phyloP scores from a whole-genome alignment of 306 rosid genomes.

The Medicago ruthenica region DNA sequence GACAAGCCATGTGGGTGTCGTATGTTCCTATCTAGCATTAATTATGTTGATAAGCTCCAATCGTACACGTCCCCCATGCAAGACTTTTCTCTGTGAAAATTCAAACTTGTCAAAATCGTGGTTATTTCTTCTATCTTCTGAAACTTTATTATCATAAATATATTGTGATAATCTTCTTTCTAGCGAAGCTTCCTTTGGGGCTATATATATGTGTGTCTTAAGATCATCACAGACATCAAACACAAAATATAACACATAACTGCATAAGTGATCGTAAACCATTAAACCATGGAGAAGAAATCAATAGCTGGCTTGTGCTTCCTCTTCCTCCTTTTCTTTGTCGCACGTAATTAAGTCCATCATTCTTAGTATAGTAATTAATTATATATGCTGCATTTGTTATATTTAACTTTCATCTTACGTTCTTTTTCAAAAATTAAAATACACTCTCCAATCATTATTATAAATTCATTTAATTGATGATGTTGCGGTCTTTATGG shows the following conservation, averaged over 20 bases:
- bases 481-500: too few species aligned
- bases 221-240: background rate
- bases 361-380: background rate
- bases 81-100: too few species aligned
- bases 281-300: conserved; percentile 25
- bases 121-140: background rate
- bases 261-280: background rate
- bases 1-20: too few species aligned
- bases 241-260: background rate
- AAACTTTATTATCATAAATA: background rate
- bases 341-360: background rate
- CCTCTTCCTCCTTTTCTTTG: conserved; percentile 45
- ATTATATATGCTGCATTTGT: background rate
- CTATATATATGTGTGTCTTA: background rate
- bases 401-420: too few species aligned
- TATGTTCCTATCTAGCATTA: too few species aligned
- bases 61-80: too few species aligned
- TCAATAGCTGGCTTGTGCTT: conserved; percentile 33
- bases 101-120: too few species aligned
- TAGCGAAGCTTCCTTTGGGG: background rate
- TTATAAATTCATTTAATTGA: too few species aligned
- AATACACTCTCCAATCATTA: too few species aligned
- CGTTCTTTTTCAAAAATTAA: too few species aligned
- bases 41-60: too few species aligned
- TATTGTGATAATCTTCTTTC: background rate